A percentile compares a stretch with the other conserved stretches of the same genome.
These are phyloP conservation scores for Staphylotrichum longicolle DNA, from an alignment of 495 filamentous ascomycete species.

Conservation along the genomic window DNA sequence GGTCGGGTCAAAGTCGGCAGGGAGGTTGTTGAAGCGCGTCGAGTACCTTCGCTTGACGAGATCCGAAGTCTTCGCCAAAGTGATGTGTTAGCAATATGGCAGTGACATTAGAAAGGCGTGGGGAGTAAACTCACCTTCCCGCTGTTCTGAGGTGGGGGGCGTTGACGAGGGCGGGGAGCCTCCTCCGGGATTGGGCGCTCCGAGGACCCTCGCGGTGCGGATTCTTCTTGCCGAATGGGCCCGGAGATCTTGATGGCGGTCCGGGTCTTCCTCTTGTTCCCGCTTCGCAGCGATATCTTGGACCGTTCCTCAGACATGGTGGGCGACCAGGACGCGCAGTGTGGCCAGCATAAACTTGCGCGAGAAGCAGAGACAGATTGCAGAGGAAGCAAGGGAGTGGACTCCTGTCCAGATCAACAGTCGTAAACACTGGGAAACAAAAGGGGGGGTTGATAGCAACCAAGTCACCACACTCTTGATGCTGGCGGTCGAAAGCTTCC, in stretches of 20 bases:
- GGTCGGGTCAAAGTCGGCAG: conserved; percentile 61
- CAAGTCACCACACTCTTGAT: too few species aligned
- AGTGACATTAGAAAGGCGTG: background rate
- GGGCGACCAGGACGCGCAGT: conserved; percentile 14
- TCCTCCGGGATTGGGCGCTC: conserved; percentile 36
- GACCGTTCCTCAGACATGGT: conserved; percentile 62
- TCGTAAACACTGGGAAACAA: too few species aligned
- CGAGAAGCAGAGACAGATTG: too few species aligned
- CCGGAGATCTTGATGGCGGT: conserved; percentile 78
- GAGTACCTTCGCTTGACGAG: conserved; percentile 94
- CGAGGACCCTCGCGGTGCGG: conserved; percentile 33
- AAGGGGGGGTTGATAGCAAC: too few species aligned
- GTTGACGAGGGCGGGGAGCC: conserved; percentile 38
- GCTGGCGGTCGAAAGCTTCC: too few species aligned
- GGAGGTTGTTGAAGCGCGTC: conserved; percentile 77
- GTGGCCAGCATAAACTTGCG: background rate
- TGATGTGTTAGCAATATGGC: conserved; percentile 15
- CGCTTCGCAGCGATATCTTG: conserved; percentile 82
- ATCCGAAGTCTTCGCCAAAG: conserved; percentile 65
- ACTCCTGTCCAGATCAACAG: too few species aligned
- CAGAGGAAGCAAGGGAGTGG: too few species aligned
- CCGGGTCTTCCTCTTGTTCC: conserved; percentile 70
- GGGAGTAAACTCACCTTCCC: conserved; percentile 36
- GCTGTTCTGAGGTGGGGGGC: conserved; percentile 42
- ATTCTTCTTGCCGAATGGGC: conserved; percentile 51